Percentiles rank a stretch among this genome's conserved stretches.
These are phyloP conservation scores for Penicillium oxalicum DNA, from an alignment of 2,329 filamentous ascomycete genomes.

Conservation along the genomic window DNA sequence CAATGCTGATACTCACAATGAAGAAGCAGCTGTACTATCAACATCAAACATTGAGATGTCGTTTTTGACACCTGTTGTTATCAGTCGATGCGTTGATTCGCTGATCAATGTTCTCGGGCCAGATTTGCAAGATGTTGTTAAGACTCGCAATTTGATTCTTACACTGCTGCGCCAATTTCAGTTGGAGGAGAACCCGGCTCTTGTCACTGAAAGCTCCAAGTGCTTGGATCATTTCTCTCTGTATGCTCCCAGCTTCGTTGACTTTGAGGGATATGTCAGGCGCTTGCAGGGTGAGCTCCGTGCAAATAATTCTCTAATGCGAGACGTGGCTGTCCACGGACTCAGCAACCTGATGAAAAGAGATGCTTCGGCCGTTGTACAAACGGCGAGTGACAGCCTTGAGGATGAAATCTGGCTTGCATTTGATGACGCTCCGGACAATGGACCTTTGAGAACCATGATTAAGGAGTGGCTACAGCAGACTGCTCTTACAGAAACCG, in stretches of 20 bases:
- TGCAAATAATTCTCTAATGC: constrained; percentile 62
- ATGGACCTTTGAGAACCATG: constrained; percentile 77
- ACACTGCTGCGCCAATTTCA: constrained; percentile 79
- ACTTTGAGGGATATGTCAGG: constrained; percentile 77
- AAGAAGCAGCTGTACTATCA: constrained; percentile 70
- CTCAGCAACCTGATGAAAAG: constrained; percentile 94
- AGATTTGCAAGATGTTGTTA: constrained; percentile 85
- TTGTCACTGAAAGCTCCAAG: constrained; percentile 69
- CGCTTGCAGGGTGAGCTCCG: constrained; percentile 71
- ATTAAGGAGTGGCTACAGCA: constrained; percentile 91
- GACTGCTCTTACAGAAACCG: constrained; percentile 72
- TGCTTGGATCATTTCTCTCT: constrained; percentile 88
- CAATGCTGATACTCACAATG: constrained; percentile 82
- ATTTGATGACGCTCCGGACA: constrained; percentile 68
- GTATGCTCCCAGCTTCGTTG: constrained; percentile 82
- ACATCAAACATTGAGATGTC: constrained; percentile 89
- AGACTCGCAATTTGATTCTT: constrained; percentile 86
- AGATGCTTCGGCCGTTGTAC: constrained; percentile 74
- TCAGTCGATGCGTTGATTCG: constrained; percentile 87
- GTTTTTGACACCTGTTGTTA: constrained; percentile 71
- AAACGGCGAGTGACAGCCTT: constrained; percentile 67
- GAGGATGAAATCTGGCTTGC: constrained; percentile 91
- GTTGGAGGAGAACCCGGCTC: constrained; percentile 62
- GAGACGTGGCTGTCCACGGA: constrained; percentile 77
- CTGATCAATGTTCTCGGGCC: constrained; percentile 93